These are phyloP conservation scores for Urostyla sp. DNA, from an alignment of 73 alveolate genomes.

Conservation along the genomic window DNA sequence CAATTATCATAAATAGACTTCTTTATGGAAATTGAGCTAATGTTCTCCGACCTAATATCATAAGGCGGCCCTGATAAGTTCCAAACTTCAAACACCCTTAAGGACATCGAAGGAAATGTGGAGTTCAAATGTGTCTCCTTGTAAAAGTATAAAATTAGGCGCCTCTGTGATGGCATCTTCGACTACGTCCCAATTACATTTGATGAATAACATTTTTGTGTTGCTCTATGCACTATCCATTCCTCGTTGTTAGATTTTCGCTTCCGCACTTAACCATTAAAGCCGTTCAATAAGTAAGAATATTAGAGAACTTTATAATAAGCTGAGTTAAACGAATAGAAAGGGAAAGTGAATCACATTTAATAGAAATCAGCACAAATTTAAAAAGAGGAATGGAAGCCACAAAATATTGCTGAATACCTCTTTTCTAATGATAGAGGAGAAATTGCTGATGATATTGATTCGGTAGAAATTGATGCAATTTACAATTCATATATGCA, in stretches of 20 bases:
- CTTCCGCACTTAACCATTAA: conserved; percentile 46
- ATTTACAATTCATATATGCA: conserved; percentile 65
- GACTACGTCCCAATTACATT: conserved; percentile 63
- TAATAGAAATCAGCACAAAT: background rate
- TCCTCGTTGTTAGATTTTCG: conserved; percentile 58
- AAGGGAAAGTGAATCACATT: background rate
- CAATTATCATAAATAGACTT: conserved; percentile 57
- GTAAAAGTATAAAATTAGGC: conserved; percentile 31
- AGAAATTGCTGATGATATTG: conserved; percentile 39
- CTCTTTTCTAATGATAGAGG: conserved; percentile 59
- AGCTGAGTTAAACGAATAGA: background rate
- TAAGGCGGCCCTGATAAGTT: conserved; percentile 62
- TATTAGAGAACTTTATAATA: background rate
- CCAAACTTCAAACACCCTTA: conserved; percentile 35
- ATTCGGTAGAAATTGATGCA: conserved; percentile 57
- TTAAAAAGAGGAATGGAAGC: conserved; percentile 35
- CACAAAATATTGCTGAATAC: conserved; percentile 58
- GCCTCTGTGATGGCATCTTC: conserved; percentile 48
- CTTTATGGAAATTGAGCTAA: conserved; percentile 77
- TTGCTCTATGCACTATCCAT: conserved; percentile 51
- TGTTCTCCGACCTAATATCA: conserved; percentile 76
- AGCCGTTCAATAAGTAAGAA: background rate
- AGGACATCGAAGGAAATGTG: conserved; percentile 46
- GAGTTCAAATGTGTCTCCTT: conserved; percentile 59
- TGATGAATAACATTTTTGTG: conserved; percentile 63